A percentile compares a stretch with the other conserved stretches of the same genome.
These are phyloP conservation scores for Saccharomycopsis hybrid DNA, from an alignment of 1,139 yeast genomes.

Conservation along the genomic window DNA sequence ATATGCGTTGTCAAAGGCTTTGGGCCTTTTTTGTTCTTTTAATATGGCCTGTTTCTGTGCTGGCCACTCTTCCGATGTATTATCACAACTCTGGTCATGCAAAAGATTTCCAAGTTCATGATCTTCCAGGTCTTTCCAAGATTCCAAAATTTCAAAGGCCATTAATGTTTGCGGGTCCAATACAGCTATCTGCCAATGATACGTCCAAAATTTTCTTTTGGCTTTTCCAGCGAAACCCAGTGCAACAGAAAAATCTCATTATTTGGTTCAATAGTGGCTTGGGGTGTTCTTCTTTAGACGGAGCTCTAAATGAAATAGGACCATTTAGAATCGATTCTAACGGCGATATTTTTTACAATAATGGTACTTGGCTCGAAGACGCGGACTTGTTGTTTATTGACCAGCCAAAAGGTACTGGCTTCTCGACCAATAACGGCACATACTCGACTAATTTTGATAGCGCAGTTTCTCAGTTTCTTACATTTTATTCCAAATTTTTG, in stretches of 20 bases:
- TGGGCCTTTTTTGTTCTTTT: too few relatives aligned
- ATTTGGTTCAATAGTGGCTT: constrained; percentile 85
- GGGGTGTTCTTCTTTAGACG: constrained; percentile 85
- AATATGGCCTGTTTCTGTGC: too few relatives aligned
- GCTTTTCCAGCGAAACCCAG: constrained; percentile 42
- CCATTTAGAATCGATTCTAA: constrained; percentile 52
- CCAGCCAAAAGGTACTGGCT: constrained; percentile 80
- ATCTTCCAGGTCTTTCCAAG: constrained; percentile 12
- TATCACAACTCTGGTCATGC: neutral
- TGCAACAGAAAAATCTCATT: constrained; percentile 31
- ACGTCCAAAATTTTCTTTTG: constrained; percentile 74
- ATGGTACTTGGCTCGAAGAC: constrained; percentile 66
- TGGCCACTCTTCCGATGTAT: too few relatives aligned
- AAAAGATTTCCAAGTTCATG: constrained; percentile 4
- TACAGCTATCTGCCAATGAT: constrained; percentile 46
- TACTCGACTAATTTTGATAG: constrained; percentile 38
- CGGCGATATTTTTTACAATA: constrained; percentile 37
- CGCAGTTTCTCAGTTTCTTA: constrained; percentile 36
- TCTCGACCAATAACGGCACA: constrained; percentile 35
- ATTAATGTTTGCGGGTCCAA: constrained; percentile 67
- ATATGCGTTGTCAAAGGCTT: too few relatives aligned
- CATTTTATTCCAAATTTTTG: constrained; percentile 51
- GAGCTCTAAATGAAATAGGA: constrained; percentile 75
- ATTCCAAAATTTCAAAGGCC: constrained; percentile 28
- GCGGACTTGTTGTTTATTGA: constrained; percentile 69